A percentile compares a stretch with the other conserved stretches of the same genome.
phyloP scores from a whole-genome alignment of 768 basidiomycete genomes.

The Podaxis rugospora region DNA sequence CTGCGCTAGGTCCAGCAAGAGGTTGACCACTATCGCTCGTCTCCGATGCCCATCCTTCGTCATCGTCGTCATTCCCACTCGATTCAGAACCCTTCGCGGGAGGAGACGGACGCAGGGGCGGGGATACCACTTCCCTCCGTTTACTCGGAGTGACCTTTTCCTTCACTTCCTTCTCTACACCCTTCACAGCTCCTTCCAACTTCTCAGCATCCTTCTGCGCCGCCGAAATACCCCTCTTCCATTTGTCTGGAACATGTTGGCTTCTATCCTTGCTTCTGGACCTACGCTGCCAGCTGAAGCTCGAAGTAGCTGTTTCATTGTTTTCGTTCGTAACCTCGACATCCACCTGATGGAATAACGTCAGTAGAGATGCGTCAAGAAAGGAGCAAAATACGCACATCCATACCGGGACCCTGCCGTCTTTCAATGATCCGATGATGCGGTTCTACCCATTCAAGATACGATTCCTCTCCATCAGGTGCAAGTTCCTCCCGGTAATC shows the following conservation, averaged over 20 bases:
- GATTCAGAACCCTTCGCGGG: constrained; percentile 14
- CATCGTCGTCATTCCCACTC: constrained; percentile 37
- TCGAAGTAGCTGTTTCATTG: constrained; percentile 23
- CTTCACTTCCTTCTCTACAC: constrained; percentile 13
- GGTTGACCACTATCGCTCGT: constrained; percentile 26
- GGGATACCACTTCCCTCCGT: not conserved
- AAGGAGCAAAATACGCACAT: constrained; percentile 23
- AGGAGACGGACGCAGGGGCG: constrained; percentile 10
- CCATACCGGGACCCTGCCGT: constrained; percentile 19
- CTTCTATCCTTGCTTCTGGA: constrained; percentile 15
- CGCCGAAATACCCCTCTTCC: constrained; percentile 18
- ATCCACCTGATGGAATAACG: constrained; percentile 7
- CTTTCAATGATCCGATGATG: constrained; percentile 23
- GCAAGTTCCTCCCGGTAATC: constrained; percentile 15
- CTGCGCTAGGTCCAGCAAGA: not conserved
- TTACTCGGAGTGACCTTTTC: not conserved
- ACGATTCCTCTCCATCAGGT: constrained; percentile 18
- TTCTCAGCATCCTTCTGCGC: constrained; percentile 20
- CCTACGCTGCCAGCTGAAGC: constrained; percentile 61
- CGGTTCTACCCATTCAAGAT: constrained; percentile 25
- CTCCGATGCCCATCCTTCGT: constrained; percentile 67
- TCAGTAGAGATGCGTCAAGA: not conserved
- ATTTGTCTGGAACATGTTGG: constrained; percentile 17
- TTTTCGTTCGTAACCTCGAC: constrained; percentile 1
- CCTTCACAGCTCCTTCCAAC: constrained; percentile 19